Evolutionary conservation across 2,329 filamentous ascomycete species (phyloP), one percentile per base, ranked within the genome.

Genomic region (Fusarium burgessii): DNA sequence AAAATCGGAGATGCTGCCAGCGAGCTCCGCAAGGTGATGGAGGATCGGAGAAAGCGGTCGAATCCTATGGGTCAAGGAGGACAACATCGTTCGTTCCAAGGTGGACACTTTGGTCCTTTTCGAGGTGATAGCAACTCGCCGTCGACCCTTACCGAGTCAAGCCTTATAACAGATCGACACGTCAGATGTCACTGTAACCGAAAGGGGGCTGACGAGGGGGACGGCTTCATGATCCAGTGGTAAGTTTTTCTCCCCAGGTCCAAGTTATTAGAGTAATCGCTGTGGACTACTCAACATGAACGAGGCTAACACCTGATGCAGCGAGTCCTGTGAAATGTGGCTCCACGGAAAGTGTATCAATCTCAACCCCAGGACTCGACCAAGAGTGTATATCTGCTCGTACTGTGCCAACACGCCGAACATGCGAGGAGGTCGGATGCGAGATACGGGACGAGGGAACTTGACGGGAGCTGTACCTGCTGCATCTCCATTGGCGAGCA

Each of bases 271-370:
- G 27, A 41, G 38, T 29, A 52, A 52, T 7, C 13, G 17, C 29
- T 42, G 41, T 41, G 47, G 51, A 51, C 55, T 35, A 33, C 25
- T 29, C 29, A 35, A 63, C 14, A 45, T 55, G 36, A 20, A 15
- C 35, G 40, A 29, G 46, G 50, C 74, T 77, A 51, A 77, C 74
- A 58, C 58, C 11, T n/a, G 20, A 49, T 18, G 29, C 51, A 91
- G 89, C 74, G 86, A 90, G 79, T 89, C 88, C 27, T 91, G 89
- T 76, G 89, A 91, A 74, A 86, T 89, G 82, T 90, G 86, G 84
- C 85, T 91, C 33, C 89, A 91, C 76, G 88, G 87, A n/a, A 84
- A 83, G 61, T 91, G 89, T 76, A 84, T 90, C 73, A 88, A 89
- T 67, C 87, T 91, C 68, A 86, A 85, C 47, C 84, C 84, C 50